Base-by-base conservation (phyloP, 306 rosid species). In the Cercis canadensis region DNA sequence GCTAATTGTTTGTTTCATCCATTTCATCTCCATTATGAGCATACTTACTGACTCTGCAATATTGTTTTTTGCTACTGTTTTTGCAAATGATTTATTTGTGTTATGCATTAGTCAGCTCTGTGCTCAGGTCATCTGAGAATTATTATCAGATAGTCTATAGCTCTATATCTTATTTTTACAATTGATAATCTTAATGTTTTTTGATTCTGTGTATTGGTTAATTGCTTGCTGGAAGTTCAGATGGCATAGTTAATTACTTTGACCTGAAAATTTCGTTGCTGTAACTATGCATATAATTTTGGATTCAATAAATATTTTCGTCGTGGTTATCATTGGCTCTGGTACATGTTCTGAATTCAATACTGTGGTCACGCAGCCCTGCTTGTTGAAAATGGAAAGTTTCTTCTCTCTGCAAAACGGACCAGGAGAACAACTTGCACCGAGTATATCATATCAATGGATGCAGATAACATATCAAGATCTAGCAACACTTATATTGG, bases 361-460 rank as follows among this genome's bases (percentile, higher is more conserved):
- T 43, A 65, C 51, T 63, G 57, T 78, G 57, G 59, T 56, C 21
- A 16, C 74, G 81, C 89, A 92, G 96, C 92, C 34, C 77, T 92
- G 75, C 88, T 86, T 31, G 96, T 90, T 67, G 98, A 92, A 75
- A 92, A 85, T 71, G 98, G 98, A 13, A 92, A 92, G 78, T 92
- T 92, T 83, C 98, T 92, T 72, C 91, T 92, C 43, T 90, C 96
- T 77, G 98, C 98, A 1, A 92, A 88, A 71, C 85, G 98, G 19
- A 88, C 84, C 6, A 81, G 98, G 65, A 86, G 91, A 83, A 81
- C 96, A 8, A 92, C 98, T 2, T 84, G 87, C 84, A 92, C 92
- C 0, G 96, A 92, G 87, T 92, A 92, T 68, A 84, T 88, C 75
- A 88, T 92, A 82, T 88, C 98, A 36, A 88, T 81, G 84, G 88